Percentiles rank a stretch among this genome's conserved stretches.
Evolutionary conservation across 495 filamentous ascomycete species (phyloP).

Genomic region (Chaetomidium leptoderma): DNA sequence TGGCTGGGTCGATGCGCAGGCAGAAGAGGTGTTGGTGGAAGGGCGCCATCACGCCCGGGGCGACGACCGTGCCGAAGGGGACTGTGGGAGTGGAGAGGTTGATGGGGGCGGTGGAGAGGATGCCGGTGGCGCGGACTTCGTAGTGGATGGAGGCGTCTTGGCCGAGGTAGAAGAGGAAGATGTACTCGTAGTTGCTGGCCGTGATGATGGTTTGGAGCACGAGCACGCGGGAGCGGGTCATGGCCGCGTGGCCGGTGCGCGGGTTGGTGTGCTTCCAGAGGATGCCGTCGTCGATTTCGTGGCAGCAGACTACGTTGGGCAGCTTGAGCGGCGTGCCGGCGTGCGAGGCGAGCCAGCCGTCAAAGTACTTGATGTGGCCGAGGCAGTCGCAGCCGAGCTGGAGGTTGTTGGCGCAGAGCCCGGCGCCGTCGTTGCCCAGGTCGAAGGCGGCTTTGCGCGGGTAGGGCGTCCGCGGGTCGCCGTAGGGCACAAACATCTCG

Average conservation of each 20-base stretch:
- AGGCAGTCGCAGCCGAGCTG: constrained; percentile 67
- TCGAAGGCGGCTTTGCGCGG: constrained; percentile 79
- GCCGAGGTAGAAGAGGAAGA: constrained; percentile 80
- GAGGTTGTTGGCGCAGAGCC: constrained; percentile 71
- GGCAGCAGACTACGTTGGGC: constrained; percentile 74
- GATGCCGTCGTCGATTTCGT: constrained; percentile 70
- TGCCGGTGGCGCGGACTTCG: constrained; percentile 81
- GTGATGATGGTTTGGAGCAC: constrained; percentile 77
- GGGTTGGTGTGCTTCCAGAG: constrained; percentile 83
- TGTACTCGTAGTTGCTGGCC: constrained; percentile 79
- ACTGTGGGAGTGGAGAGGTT: constrained; percentile 51
- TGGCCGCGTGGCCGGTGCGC: constrained; percentile 62
- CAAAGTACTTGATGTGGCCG: constrained; percentile 72
- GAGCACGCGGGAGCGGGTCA: constrained; percentile 64
- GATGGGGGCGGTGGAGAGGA: constrained; percentile 78
- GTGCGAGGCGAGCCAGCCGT: constrained; percentile 49
- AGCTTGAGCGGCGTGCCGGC: constrained; percentile 57
- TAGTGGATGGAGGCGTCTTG: constrained; percentile 75
- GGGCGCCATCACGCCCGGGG: constrained; percentile 71
- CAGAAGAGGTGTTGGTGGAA: constrained; percentile 91
- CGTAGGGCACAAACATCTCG: constrained; percentile 82
- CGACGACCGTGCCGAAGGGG: constrained; percentile 75
- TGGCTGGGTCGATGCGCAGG: constrained; percentile 74
- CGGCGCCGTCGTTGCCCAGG: constrained; percentile 69
- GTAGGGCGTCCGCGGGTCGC: constrained; percentile 65